A percentile compares a stretch with the other conserved stretches of the same genome.
Conservation (phyloP, 306 rosid genomes). For the Crotalaria pallida region DNA sequence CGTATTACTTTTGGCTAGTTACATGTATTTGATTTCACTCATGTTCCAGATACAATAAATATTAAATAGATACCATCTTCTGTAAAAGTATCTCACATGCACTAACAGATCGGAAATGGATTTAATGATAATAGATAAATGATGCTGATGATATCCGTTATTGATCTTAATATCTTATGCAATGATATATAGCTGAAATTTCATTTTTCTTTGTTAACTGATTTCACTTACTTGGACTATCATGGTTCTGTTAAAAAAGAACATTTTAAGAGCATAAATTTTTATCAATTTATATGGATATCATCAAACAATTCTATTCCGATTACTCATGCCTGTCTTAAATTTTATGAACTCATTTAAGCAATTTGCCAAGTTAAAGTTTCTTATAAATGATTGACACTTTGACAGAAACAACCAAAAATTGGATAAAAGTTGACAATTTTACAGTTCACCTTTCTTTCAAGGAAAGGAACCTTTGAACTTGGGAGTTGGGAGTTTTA, state of each 20-base stretch:
- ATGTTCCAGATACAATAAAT: background rate
- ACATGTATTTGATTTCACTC: background rate
- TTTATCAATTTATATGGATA: background rate
- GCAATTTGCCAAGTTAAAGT: background rate
- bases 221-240: conserved; percentile 5
- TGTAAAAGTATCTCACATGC: background rate
- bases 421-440: background rate
- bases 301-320: background rate
- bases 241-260: conserved; percentile 2
- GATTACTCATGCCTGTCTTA: background rate
- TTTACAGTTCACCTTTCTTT: conserved; percentile 8
- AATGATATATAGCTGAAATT: background rate
- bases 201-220: background rate
- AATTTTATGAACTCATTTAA: background rate
- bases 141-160: background rate
- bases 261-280: background rate
- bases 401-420: background rate
- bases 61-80: background rate
- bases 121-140: conserved; percentile 4
- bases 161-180: background rate
- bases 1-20: background rate
- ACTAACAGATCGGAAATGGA: background rate
- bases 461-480: background rate
- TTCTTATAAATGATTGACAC: background rate
- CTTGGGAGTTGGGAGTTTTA: background rate